These are phyloP conservation scores for Herpotrichia juniperi DNA, from an alignment of 2,329 filamentous ascomycete genomes.

Conservation along the genomic window DNA sequence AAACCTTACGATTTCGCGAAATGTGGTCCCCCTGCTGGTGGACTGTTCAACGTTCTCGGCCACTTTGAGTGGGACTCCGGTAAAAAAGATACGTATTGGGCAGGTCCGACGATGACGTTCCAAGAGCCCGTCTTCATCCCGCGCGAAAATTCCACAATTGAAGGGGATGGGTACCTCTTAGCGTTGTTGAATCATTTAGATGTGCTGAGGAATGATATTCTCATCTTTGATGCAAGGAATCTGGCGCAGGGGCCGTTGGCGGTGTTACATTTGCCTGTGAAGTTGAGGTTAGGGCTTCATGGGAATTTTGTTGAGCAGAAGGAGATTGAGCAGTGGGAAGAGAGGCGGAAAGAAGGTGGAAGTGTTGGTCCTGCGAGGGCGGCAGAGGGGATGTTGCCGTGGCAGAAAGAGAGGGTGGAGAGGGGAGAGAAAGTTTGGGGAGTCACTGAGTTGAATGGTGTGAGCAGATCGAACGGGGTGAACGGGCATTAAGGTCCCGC, in stretches of 20 bases:
- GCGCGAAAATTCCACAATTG: constrained; percentile 43
- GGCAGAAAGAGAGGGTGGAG: constrained; percentile 35
- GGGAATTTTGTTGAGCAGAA: constrained; percentile 40
- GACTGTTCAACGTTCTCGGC: constrained; percentile 41
- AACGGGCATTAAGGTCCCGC: constrained; percentile 11
- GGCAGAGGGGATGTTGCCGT: constrained; percentile 31
- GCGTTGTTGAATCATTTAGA: constrained; percentile 51
- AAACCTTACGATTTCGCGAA: constrained; percentile 40
- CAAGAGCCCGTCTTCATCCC: constrained; percentile 63
- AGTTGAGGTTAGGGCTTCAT: constrained; percentile 38
- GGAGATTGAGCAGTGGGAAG: constrained; percentile 36
- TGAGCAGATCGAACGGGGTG: constrained; percentile 6
- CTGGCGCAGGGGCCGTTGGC: constrained; percentile 48
- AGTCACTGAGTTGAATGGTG: constrained; percentile 3
- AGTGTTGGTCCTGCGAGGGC: constrained; percentile 27
- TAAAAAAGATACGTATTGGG: constrained; percentile 41
- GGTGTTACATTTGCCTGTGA: constrained; percentile 48
- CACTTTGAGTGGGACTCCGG: constrained; percentile 40
- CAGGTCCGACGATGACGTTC: constrained; percentile 50
- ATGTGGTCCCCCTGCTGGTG: constrained; percentile 37
- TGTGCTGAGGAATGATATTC: constrained; percentile 48
- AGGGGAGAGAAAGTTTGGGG: constrained; percentile 11
- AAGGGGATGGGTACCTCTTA: constrained; percentile 59
- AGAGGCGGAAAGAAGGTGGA: constrained; percentile 35
- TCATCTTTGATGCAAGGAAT: constrained; percentile 51